A percentile compares a stretch with the other conserved stretches of the same genome.
Evolutionary conservation across 2,329 filamentous ascomycete genomes (phyloP).

Genomic region (Beauveria sp.): DNA sequence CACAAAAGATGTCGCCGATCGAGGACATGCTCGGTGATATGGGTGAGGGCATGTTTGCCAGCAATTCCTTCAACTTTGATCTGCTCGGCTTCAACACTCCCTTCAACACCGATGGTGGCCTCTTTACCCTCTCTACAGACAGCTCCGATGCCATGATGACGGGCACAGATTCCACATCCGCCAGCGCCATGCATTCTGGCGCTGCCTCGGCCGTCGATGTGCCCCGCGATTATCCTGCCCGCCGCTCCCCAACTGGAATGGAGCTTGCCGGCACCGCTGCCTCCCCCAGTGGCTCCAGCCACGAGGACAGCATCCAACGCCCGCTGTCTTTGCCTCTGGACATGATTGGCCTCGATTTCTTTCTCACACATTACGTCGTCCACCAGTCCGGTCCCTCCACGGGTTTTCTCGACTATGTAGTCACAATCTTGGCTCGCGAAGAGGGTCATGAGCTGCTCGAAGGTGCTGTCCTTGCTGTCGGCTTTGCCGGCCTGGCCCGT

Average conservation of each 20-base stretch:
- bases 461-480: slow-evolving; percentile 8
- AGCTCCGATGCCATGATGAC: slow-evolving; percentile 8
- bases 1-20: not conserved
- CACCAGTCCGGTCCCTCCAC: slow-evolving; percentile 9
- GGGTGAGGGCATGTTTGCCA: slow-evolving; percentile 10
- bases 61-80: slow-evolving; percentile 5
- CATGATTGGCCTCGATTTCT: slow-evolving; percentile 10
- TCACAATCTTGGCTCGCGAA: slow-evolving; percentile 9
- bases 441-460: slow-evolving; percentile 10
- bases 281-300: slow-evolving; percentile 1
- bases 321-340: slow-evolving; percentile 8
- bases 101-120: slow-evolving; percentile 7
- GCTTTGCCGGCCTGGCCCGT: slow-evolving; percentile 10
- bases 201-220: slow-evolving; percentile 7
- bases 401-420: slow-evolving; percentile 9
- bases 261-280: not conserved
- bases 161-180: not conserved
- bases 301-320: slow-evolving; percentile 4
- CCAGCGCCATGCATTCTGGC: not conserved
- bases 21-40: slow-evolving; percentile 12
- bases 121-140: slow-evolving; percentile 5
- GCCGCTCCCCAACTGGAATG: not conserved
- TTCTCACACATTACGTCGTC: slow-evolving; percentile 9
- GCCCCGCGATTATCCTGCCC: not conserved
- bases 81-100: slow-evolving; percentile 9